Conservation (phyloP, 148 eudicot genomes). For the Oxyria digyna region DNA sequence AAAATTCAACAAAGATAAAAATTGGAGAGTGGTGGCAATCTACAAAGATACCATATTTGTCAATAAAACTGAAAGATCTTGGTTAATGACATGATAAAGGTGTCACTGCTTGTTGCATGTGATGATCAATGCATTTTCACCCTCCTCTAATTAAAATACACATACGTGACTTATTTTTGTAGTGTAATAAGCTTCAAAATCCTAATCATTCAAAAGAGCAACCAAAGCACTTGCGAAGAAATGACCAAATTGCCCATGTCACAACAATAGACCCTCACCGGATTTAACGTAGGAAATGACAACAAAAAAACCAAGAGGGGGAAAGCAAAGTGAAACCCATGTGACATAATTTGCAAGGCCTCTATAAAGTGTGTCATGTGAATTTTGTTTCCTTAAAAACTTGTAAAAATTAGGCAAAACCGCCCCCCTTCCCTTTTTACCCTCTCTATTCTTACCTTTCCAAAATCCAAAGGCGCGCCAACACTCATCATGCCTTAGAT, state of each 20-base stretch:
- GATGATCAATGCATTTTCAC: neutral
- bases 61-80: neutral
- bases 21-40: neutral
- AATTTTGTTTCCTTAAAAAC: neutral
- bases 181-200: neutral
- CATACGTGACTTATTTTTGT: neutral
- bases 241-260: constrained; percentile 4
- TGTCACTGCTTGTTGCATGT: neutral
- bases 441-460: neutral
- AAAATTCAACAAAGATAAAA: neutral
- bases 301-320: neutral
- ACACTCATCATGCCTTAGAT: neutral
- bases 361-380: neutral
- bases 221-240: neutral
- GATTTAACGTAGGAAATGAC: neutral
- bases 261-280: neutral
- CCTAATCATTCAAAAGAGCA: neutral
- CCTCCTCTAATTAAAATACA: constrained; percentile 2
- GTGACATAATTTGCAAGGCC: neutral
- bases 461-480: neutral
- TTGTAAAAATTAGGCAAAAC: neutral
- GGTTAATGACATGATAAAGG: neutral
- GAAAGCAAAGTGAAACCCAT: neutral
- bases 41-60: neutral
- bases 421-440: neutral